Conservation (phyloP, 176 grass and related monocot species). For the Tillandsia leiboldiana region DNA sequence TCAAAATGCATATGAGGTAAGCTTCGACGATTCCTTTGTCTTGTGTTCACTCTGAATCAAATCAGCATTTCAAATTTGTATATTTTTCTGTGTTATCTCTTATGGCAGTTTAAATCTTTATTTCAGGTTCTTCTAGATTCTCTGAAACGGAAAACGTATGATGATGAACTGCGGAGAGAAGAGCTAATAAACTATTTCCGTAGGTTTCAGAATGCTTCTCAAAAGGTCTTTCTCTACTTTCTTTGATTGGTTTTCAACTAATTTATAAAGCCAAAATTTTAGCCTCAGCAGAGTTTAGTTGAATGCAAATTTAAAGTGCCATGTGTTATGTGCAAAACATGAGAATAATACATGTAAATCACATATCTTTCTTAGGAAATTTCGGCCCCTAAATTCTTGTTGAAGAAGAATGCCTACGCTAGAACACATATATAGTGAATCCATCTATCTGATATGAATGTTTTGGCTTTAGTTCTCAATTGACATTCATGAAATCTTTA, state of each 20-base stretch:
- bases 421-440: too few relatives aligned
- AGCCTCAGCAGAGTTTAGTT: background rate
- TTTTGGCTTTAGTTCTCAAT: too few relatives aligned
- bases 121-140: conserved; percentile 96
- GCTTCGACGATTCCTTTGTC: background rate
- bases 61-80: conserved; percentile 1
- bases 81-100: conserved; percentile 4
- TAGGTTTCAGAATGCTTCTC: conserved; percentile 70
- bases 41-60: conserved; percentile 16
- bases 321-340: too few relatives aligned
- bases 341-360: too few relatives aligned
- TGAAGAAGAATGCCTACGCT: too few relatives aligned
- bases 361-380: too few relatives aligned
- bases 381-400: too few relatives aligned
- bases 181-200: conserved; percentile 85
- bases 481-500: too few relatives aligned
- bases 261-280: conserved; percentile 9
- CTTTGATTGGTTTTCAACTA: conserved; percentile 12
- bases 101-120: conserved; percentile 13
- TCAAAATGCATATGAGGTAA: conserved; percentile 99
- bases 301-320: too few relatives aligned
- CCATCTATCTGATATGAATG: too few relatives aligned
- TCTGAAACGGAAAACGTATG: conserved; percentile 89
- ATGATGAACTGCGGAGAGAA: conserved; percentile 87
- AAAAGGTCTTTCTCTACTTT: conserved; percentile 49